A percentile compares a stretch with the other conserved stretches of the same genome.
Evolutionary conservation across 1,139 yeast species (phyloP).

Genomic region (Yamadazyma triangularis): DNA sequence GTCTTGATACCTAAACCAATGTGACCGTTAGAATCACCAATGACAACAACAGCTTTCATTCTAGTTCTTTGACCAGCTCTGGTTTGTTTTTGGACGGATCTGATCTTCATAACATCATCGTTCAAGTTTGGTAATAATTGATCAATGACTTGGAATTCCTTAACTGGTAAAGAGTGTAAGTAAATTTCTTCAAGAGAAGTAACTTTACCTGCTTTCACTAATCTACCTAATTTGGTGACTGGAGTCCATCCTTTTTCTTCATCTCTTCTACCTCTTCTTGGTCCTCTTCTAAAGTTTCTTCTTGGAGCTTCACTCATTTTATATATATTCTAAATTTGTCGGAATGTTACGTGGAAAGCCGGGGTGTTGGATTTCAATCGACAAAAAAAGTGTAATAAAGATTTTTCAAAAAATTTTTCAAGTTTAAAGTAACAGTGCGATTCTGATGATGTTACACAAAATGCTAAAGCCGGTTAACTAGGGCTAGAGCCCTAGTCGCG

Average conservation of each 20-base stretch:
- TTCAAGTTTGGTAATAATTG: conserved; percentile 90
- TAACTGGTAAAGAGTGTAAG: conserved; percentile 98
- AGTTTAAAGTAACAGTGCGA: not conserved
- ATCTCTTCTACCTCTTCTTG: conserved; percentile 61
- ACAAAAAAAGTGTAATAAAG: conserved; percentile 26
- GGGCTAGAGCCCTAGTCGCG: no score
- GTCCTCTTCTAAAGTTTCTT: conserved; percentile 62
- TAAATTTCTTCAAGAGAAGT: conserved; percentile 96
- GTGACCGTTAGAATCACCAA: conserved; percentile 99
- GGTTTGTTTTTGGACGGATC: conserved; percentile 99
- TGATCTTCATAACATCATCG: conserved; percentile 99
- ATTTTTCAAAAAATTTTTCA: conserved; percentile 6
- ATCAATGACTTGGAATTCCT: conserved; percentile 99
- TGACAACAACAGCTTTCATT: conserved; percentile 99
- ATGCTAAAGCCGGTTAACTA: no score
- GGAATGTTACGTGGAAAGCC: conserved; percentile 92
- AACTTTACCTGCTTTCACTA: conserved; percentile 98
- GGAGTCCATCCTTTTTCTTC: conserved; percentile 99
- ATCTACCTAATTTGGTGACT: conserved; percentile 99
- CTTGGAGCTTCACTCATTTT: conserved; percentile 63
- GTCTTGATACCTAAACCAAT: conserved; percentile 99
- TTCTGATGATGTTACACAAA: not conserved
- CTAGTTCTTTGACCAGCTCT: conserved; percentile 99
- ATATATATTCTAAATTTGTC: conserved; percentile 33
- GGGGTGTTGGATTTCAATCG: conserved; percentile 91